Base-by-base conservation (phyloP, 148 eudicot species). In the Salicornia ramosissima region DNA sequence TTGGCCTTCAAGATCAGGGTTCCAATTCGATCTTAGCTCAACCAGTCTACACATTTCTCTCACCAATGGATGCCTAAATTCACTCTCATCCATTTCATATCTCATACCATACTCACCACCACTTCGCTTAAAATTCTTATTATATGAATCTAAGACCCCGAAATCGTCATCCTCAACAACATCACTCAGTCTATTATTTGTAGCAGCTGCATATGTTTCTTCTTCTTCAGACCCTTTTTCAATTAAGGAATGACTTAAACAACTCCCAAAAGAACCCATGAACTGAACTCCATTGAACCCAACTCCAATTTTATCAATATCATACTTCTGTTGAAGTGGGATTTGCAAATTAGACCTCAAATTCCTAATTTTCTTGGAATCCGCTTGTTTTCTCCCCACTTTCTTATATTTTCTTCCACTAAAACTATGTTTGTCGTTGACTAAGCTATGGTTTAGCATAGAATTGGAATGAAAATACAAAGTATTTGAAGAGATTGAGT, bases 11-110 rank as follows among this genome's bases (percentile, higher is more conserved):
- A 64, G 67, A 10, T 70, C 67, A 71, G 60, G 66, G 71, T 76
- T 65, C 79, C 79, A 76, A 36, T 65, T 55, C 30, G 57, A 56
- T 71, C 75, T 70, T 67, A 33, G 11, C 54, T 51, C 75, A 76
- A 76, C 19, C 26, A 76, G 28, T 71, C 70, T 70, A 76, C 75
- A 70, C 22, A 55, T 71, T 56, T 76, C 79, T 40, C 75, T 76
- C 66, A 76, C 79, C 50, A 76, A 76, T 34, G 79, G 79, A 34
- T 76, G 75, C 75, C 75, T 71, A 33, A 71, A 71, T 57, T 70
- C 79, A 71, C 64, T 67, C 55, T 76, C 79, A 65, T 65, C 65
- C 53, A 70, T 57, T 45, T 70, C 75, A 71, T 76, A 76, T 25
- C 53, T 47, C 49, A 10, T 76, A 49, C 43, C 30, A 56, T 50